Percentiles rank a stretch among this genome's conserved stretches.
phyloP scores from a whole-genome alignment of 331 rosid species.

The Rosa hybrid region DNA sequence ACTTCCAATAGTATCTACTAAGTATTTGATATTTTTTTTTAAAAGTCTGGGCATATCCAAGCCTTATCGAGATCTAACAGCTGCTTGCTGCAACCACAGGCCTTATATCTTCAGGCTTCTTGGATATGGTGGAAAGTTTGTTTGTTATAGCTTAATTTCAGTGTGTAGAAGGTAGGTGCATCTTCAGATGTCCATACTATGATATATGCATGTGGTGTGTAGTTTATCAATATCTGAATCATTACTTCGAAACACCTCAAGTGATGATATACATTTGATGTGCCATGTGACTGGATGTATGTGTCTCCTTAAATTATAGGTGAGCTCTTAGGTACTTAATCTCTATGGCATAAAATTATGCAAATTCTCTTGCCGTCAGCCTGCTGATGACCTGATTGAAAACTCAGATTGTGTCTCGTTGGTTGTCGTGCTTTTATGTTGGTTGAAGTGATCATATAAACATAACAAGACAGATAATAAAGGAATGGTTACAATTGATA shows the following conservation, averaged over 20 bases:
- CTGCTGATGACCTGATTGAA: background rate
- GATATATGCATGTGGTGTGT: background rate
- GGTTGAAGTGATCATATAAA: conserved; percentile 3
- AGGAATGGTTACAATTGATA: background rate
- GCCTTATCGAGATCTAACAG: background rate
- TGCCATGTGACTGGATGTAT: background rate
- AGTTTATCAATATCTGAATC: background rate
- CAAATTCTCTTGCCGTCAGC: background rate
- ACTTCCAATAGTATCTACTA: background rate
- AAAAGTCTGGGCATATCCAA: background rate
- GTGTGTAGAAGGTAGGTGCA: background rate
- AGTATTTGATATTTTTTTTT: background rate
- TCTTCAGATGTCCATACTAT: background rate
- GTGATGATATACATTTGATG: background rate
- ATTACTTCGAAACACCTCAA: background rate
- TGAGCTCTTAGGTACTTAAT: background rate
- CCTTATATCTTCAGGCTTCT: background rate
- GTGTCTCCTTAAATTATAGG: background rate
- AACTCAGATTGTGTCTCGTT: background rate
- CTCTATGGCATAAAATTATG: background rate
- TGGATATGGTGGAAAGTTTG: background rate
- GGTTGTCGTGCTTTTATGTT: conserved; percentile 2
- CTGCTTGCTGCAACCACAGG: background rate
- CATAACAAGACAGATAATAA: background rate
- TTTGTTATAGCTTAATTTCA: background rate